phyloP scores from a whole-genome alignment of 1,139 yeast species.

The Debaryomyces fabryi region DNA sequence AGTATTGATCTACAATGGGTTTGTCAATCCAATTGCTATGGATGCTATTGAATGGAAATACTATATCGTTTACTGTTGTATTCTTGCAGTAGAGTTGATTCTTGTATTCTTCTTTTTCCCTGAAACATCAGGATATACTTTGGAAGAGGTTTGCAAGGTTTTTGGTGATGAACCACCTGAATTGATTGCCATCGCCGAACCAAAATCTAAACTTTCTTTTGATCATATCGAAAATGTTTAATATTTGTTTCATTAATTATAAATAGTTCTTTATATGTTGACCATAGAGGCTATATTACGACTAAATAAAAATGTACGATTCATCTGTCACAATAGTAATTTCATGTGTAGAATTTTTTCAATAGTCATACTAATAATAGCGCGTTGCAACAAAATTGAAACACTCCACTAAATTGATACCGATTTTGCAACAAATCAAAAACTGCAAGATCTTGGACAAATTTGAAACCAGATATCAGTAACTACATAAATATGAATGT shows the following conservation, averaged over 20 bases:
- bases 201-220: slow-evolving; percentile 10
- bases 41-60: slow-evolving; percentile 61
- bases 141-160: slow-evolving; percentile 55
- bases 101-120: slow-evolving; percentile 47
- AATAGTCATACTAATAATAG: background rate
- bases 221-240: slow-evolving; percentile 15
- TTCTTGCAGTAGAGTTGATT: slow-evolving; percentile 38
- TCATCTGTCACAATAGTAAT: background rate
- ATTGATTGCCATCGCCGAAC: slow-evolving; percentile 2
- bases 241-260: background rate
- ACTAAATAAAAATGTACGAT: background rate
- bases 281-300: background rate
- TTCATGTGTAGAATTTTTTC: background rate
- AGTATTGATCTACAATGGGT: slow-evolving; percentile 34
- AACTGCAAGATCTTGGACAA: background rate
- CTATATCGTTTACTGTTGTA: slow-evolving; percentile 55
- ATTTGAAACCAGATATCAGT: slow-evolving; percentile 3
- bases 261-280: background rate
- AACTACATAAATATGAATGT: slow-evolving; percentile 7
- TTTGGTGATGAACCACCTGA: slow-evolving; percentile 41
- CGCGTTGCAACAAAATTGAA: slow-evolving; percentile 6
- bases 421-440: slow-evolving; percentile 5
- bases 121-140: slow-evolving; percentile 55
- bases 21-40: slow-evolving; percentile 63
- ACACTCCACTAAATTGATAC: background rate